These are phyloP conservation scores for Neoboletus magnificus DNA, from an alignment of 768 basidiomycete species.

Conservation along the genomic window DNA sequence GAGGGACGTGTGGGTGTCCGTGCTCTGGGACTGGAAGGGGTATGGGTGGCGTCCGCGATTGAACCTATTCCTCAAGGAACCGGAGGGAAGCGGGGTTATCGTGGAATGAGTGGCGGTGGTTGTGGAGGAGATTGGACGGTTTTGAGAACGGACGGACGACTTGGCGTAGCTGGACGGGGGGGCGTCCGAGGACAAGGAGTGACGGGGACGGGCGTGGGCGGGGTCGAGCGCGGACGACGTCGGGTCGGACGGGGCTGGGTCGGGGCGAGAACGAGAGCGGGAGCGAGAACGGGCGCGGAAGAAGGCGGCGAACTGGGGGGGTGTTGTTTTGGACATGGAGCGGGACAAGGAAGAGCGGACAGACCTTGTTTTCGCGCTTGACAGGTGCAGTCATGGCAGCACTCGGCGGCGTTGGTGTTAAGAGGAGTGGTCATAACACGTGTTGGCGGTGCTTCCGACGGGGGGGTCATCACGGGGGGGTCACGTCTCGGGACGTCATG, in stretches of 20 bases:
- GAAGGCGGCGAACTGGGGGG: conserved; percentile 56
- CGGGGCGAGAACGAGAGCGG: conserved; percentile 33
- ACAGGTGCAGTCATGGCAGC: background rate
- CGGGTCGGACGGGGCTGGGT: conserved; percentile 1
- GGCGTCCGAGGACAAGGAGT: conserved; percentile 1
- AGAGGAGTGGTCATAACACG: background rate
- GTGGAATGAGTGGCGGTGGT: conserved; percentile 63
- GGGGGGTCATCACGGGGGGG: background rate
- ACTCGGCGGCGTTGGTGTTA: background rate
- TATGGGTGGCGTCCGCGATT: conserved; percentile 18
- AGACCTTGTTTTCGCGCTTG: conserved; percentile 47
- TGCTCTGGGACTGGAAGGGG: conserved; percentile 9
- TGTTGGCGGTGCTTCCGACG: background rate
- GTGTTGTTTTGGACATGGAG: background rate
- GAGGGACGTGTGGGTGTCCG: conserved; percentile 10
- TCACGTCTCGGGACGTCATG: background rate
- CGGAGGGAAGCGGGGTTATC: conserved; percentile 53
- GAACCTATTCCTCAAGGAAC: conserved; percentile 28
- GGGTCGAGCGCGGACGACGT: background rate
- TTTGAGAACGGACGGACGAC: conserved; percentile 46
- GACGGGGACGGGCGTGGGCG: conserved; percentile 14
- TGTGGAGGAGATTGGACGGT: conserved; percentile 63
- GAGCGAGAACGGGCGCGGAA: conserved; percentile 54
- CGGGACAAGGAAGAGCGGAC: conserved; percentile 4
- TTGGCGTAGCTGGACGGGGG: conserved; percentile 28